A percentile compares a stretch with the other conserved stretches of the same genome.
Conservation (phyloP, 768 basidiomycete species). For the Chalciporus piperatus region DNA sequence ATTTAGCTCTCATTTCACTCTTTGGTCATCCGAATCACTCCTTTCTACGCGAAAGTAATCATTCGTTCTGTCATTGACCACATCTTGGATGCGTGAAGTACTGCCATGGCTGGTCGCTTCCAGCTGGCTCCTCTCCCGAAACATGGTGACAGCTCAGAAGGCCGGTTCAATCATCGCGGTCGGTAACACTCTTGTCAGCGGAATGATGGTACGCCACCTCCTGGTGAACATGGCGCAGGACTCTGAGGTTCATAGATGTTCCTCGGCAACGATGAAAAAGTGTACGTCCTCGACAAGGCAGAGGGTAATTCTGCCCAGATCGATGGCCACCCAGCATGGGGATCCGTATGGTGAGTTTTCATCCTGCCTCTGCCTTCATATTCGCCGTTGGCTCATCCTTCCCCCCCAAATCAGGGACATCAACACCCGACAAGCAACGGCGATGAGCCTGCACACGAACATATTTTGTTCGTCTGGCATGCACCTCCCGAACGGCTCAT, state of each 20-base stretch:
- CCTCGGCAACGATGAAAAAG: conserved; percentile 71
- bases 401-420: conserved; percentile 34
- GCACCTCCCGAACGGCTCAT: conserved; percentile 79
- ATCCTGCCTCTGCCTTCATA: no score
- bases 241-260: conserved; percentile 53
- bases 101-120: conserved; percentile 8
- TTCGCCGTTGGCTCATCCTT: not conserved
- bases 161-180: conserved; percentile 18
- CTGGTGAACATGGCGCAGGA: not conserved
- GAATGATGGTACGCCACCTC: conserved; percentile 45
- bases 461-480: conserved; percentile 78
- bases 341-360: conserved; percentile 51
- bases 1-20: no score
- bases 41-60: no score
- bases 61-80: no score
- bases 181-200: conserved; percentile 41
- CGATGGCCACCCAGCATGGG: conserved; percentile 73
- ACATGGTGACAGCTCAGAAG: conserved; percentile 7
- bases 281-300: conserved; percentile 89
- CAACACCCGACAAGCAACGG: conserved; percentile 15
- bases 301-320: conserved; percentile 68
- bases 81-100: not conserved
- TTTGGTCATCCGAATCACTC: no score
- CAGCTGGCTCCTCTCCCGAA: not conserved
- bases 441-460: conserved; percentile 52